These are phyloP conservation scores for Glaciozyma antarctica DNA, from an alignment of 768 basidiomycete genomes.

Conservation along the genomic window DNA sequence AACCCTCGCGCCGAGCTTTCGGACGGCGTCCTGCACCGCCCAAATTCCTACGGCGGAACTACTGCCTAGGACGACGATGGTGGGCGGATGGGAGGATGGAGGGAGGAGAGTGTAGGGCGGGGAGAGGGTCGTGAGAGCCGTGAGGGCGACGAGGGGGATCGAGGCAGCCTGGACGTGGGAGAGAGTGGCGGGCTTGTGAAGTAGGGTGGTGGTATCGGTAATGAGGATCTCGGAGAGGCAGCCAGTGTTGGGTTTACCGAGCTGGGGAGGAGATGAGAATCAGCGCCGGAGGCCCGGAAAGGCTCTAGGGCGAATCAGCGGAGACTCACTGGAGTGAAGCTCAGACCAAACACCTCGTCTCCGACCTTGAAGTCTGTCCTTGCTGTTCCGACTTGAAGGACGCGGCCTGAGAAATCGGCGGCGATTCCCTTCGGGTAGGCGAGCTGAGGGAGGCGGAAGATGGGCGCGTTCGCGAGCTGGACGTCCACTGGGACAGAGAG, in stretches of 20 bases:
- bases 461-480: background rate
- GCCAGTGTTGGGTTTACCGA: constrained; percentile 5
- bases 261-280: background rate
- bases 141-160: constrained; percentile 31
- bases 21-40: constrained; percentile 24
- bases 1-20: constrained; percentile 11
- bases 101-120: constrained; percentile 22
- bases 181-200: constrained; percentile 16
- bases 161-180: constrained; percentile 17
- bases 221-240: constrained; percentile 14
- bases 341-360: constrained; percentile 69
- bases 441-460: constrained; percentile 51
- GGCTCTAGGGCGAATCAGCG: background rate
- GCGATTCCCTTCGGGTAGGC: background rate
- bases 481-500: background rate
- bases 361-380: constrained; percentile 52
- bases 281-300: background rate
- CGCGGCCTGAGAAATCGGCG: constrained; percentile 62
- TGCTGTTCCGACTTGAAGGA: constrained; percentile 50
- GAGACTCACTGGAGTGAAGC: constrained; percentile 37
- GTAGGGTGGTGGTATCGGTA: constrained; percentile 15
- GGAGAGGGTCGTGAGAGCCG: constrained; percentile 22
- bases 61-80: constrained; percentile 28
- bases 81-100: background rate
- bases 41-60: constrained; percentile 14